Evolutionary conservation across 2,329 filamentous ascomycete species (phyloP).

Genomic region (Verticillium albo-atrum): DNA sequence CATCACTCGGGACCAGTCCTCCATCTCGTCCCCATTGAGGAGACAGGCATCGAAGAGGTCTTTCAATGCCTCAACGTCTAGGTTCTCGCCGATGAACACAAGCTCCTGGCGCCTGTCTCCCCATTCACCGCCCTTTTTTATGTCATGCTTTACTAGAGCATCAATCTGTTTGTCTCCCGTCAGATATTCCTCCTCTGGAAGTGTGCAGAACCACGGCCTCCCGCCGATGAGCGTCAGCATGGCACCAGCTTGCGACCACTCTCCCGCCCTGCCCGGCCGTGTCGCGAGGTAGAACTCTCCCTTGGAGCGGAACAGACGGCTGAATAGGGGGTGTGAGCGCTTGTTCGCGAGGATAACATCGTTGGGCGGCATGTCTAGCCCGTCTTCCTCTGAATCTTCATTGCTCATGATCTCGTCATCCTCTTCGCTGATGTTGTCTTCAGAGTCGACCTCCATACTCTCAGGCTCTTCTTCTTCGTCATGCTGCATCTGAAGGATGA

Average conservation of each 20-base stretch:
- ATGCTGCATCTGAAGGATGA: constrained; percentile 44
- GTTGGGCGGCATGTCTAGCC: constrained; percentile 29
- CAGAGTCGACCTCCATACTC: constrained; percentile 24
- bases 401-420: constrained; percentile 16
- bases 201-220: constrained; percentile 54
- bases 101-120: constrained; percentile 68
- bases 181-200: constrained; percentile 45
- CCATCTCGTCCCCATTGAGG: constrained; percentile 55
- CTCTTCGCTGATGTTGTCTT: constrained; percentile 23
- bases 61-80: constrained; percentile 49
- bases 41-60: constrained; percentile 55
- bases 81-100: constrained; percentile 67
- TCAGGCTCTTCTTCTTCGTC: constrained; percentile 28
- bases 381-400: constrained; percentile 18
- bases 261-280: constrained; percentile 47
- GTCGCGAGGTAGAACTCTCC: constrained; percentile 58
- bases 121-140: constrained; percentile 54
- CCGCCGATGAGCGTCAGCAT: constrained; percentile 59
- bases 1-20: constrained; percentile 50
- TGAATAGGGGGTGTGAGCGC: constrained; percentile 45
- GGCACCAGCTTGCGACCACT: constrained; percentile 61
- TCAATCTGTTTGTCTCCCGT: constrained; percentile 44
- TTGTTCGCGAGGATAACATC: constrained; percentile 50
- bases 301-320: constrained; percentile 57
- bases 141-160: constrained; percentile 43